Evolutionary conservation across 75 land plant species (phyloP).

Genomic region (Cupressus sempervirens): DNA sequence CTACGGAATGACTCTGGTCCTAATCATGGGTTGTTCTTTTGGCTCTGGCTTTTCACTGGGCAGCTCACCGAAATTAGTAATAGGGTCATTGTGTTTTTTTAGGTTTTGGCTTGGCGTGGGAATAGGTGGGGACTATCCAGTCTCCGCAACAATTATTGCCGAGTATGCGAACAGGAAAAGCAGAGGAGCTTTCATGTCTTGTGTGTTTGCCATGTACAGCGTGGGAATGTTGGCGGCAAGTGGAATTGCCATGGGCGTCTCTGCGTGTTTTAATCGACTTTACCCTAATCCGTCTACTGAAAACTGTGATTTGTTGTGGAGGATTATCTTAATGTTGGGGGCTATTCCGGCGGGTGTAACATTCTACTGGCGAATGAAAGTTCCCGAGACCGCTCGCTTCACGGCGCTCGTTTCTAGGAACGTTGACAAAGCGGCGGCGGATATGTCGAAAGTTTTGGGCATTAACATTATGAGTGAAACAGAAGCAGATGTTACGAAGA

Average conservation of each 20-base stretch:
- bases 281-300: conserved; percentile 19
- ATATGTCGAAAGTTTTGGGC: conserved; percentile 51
- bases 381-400: conserved; percentile 59
- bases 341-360: conserved; percentile 20
- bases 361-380: conserved; percentile 57
- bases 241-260: conserved; percentile 36
- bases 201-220: conserved; percentile 77
- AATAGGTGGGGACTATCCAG: conserved; percentile 66
- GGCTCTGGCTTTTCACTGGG: conserved; percentile 2
- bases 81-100: conserved; percentile 20
- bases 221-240: conserved; percentile 58
- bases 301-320: conserved; percentile 52
- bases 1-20: conserved; percentile 14
- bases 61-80: background rate
- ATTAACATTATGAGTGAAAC: conserved; percentile 19
- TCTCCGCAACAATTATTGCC: conserved; percentile 76
- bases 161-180: conserved; percentile 67
- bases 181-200: conserved; percentile 67
- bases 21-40: conserved; percentile 6
- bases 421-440: conserved; percentile 39
- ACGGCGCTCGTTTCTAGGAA: conserved; percentile 43
- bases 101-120: conserved; percentile 52
- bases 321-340: conserved; percentile 48
- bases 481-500: background rate
- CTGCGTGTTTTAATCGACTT: conserved; percentile 20